phyloP scores from a whole-genome alignment of 331 rosid genomes.

The Pyrus hybrid region DNA sequence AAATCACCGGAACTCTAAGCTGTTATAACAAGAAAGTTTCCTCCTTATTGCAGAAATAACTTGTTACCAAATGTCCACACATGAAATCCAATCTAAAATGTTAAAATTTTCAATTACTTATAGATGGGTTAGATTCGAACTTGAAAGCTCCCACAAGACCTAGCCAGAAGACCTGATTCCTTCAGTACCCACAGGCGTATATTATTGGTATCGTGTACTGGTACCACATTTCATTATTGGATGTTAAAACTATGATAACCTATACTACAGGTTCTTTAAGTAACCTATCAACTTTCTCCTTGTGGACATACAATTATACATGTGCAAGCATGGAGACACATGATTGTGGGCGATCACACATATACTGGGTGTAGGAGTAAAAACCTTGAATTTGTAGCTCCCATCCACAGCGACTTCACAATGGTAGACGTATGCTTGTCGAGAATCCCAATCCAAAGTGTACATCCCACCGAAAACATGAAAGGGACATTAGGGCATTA shows the following conservation, averaged over 20 bases:
- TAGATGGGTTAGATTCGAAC: not conserved
- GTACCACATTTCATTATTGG: not conserved
- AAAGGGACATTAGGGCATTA: not conserved
- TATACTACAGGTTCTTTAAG: not conserved
- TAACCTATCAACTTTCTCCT: not conserved
- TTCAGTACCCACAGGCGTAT: not conserved
- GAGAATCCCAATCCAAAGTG: slow-evolving; percentile 59
- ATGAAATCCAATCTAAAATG: not conserved
- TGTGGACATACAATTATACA: not conserved
- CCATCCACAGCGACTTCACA: slow-evolving; percentile 58
- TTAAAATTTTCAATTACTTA: not conserved
- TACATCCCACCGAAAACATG: slow-evolving; percentile 24
- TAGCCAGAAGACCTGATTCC: not conserved
- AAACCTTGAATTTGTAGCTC: slow-evolving; percentile 58
- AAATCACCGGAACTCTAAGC: not conserved
- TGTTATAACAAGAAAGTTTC: not conserved
- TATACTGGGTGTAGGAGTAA: not conserved
- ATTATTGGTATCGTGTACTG: not conserved
- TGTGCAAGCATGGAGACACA: not conserved
- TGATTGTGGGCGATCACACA: not conserved
- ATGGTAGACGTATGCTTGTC: slow-evolving; percentile 37
- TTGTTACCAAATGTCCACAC: not conserved
- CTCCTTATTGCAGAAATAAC: not conserved
- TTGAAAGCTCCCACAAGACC: not conserved
- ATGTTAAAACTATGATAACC: not conserved